These are phyloP conservation scores for Licmophora abbreviata DNA, from an alignment of 108 stramenopile species.

Conservation along the genomic window DNA sequence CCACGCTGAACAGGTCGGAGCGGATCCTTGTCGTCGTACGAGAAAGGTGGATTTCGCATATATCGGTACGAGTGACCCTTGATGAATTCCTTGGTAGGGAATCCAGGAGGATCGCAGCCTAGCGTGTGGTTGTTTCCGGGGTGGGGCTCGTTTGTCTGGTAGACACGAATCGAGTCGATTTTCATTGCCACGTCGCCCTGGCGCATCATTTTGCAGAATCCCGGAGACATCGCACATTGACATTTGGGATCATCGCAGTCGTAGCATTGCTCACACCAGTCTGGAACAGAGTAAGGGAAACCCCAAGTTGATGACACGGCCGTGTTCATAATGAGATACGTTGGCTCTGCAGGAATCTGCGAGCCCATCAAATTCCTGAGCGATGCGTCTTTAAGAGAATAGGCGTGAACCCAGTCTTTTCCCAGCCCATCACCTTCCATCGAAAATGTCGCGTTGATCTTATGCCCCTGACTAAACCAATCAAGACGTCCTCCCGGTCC, in stretches of 20 bases:
- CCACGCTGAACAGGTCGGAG: conserved; percentile 59
- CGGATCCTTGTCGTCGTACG: conserved; percentile 58
- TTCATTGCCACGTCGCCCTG: conserved; percentile 68
- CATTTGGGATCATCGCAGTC: conserved; percentile 87
- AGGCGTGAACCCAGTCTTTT: conserved; percentile 75
- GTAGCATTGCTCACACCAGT: conserved; percentile 80
- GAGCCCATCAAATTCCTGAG: conserved; percentile 66
- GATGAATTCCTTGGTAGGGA: conserved; percentile 85
- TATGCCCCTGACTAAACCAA: conserved; percentile 84
- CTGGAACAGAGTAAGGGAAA: conserved; percentile 79
- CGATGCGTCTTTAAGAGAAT: conserved; percentile 52
- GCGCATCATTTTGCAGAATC: conserved; percentile 86
- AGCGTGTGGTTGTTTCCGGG: conserved; percentile 61
- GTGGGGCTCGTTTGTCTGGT: conserved; percentile 75
- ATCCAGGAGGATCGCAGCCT: conserved; percentile 82
- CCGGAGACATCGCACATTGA: conserved; percentile 68
- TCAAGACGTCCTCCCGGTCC: conserved; percentile 77
- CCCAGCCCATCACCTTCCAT: conserved; percentile 69
- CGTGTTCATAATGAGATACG: conserved; percentile 88
- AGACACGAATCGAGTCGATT: conserved; percentile 84
- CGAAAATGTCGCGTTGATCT: conserved; percentile 39
- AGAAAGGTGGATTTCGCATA: conserved; percentile 71
- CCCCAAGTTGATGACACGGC: conserved; percentile 93
- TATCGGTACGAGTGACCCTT: conserved; percentile 79
- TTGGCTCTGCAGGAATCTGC: conserved; percentile 90